These are phyloP conservation scores for Phalaenopsis equestris DNA, from an alignment of 106 monocot genomes.

Conservation along the genomic window DNA sequence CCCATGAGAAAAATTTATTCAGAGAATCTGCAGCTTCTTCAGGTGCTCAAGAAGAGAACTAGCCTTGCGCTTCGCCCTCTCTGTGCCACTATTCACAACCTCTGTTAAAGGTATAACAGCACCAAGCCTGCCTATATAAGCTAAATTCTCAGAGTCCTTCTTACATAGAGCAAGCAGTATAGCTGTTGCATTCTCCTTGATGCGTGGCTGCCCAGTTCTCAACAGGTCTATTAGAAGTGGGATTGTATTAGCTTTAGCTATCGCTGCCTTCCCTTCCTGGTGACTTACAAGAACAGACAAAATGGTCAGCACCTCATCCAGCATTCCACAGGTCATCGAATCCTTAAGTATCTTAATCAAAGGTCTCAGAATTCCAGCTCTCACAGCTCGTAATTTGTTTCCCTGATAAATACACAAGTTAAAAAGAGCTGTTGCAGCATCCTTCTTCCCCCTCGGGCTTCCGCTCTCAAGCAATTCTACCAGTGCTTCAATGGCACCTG, in stretches of 20 bases:
- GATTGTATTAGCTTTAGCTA: constrained; percentile 47
- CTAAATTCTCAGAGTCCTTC: constrained; percentile 65
- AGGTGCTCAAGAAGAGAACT: constrained; percentile 64
- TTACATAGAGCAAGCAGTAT: constrained; percentile 73
- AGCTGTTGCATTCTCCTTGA: constrained; percentile 81
- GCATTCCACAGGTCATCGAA: constrained; percentile 34
- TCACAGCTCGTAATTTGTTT: constrained; percentile 63
- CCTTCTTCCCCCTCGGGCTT: constrained; percentile 67
- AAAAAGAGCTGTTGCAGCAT: constrained; percentile 93
- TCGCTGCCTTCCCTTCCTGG: constrained; percentile 52
- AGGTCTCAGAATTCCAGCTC: constrained; percentile 61
- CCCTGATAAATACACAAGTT: constrained; percentile 86
- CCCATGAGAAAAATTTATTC: neutral
- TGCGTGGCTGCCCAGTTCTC: constrained; percentile 52
- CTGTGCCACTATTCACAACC: constrained; percentile 61
- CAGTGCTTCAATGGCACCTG: constrained; percentile 68
- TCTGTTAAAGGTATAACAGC: constrained; percentile 55
- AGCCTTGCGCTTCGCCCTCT: constrained; percentile 77
- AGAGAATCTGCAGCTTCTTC: constrained; percentile 33
- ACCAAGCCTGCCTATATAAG: constrained; percentile 50
- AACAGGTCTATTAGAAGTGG: constrained; percentile 62
- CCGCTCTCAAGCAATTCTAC: constrained; percentile 73
- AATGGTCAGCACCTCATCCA: constrained; percentile 77
- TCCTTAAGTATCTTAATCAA: constrained; percentile 54
- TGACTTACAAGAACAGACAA: constrained; percentile 67